These are phyloP conservation scores for Adansonia digitata DNA, from an alignment of 345 rosid genomes.

Conservation along the genomic window DNA sequence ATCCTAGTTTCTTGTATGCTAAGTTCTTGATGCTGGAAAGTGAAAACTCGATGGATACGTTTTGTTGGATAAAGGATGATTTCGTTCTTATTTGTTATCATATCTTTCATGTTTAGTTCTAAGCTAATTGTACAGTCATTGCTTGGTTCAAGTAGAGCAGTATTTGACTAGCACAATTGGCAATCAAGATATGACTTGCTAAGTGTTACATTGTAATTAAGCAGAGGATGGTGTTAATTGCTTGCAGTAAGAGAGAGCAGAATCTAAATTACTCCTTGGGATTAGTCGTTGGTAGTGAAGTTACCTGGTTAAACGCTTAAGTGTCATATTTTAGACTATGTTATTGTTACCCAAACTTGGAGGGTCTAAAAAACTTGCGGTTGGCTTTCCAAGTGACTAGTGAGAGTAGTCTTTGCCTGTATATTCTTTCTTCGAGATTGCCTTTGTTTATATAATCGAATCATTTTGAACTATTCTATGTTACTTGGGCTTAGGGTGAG, in stretches of 20 bases:
- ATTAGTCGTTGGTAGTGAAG: neutral
- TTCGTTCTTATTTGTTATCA: neutral
- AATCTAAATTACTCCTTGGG: neutral
- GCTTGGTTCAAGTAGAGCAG: neutral
- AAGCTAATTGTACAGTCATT: neutral
- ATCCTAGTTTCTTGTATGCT: neutral
- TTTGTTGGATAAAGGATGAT: too few relatives aligned
- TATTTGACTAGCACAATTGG: neutral
- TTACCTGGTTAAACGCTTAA: too few relatives aligned
- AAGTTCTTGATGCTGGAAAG: too few relatives aligned
- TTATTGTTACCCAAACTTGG: too few relatives aligned
- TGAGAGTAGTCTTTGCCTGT: neutral
- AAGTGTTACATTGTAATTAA: neutral
- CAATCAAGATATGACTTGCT: neutral
- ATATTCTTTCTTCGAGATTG: too few relatives aligned
- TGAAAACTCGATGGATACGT: too few relatives aligned
- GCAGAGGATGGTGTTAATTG: neutral
- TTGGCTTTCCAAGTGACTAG: neutral
- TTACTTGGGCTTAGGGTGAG: too few relatives aligned
- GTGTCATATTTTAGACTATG: too few relatives aligned
- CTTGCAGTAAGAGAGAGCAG: neutral
- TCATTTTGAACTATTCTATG: too few relatives aligned
- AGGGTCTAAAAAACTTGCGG: neutral
- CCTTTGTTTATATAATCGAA: too few relatives aligned
- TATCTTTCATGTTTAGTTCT: neutral